Evolutionary conservation across 257 asterid genomes (phyloP), one percentile per base, ranked within the genome.

Genomic region (Penstemon davidsonii): DNA sequence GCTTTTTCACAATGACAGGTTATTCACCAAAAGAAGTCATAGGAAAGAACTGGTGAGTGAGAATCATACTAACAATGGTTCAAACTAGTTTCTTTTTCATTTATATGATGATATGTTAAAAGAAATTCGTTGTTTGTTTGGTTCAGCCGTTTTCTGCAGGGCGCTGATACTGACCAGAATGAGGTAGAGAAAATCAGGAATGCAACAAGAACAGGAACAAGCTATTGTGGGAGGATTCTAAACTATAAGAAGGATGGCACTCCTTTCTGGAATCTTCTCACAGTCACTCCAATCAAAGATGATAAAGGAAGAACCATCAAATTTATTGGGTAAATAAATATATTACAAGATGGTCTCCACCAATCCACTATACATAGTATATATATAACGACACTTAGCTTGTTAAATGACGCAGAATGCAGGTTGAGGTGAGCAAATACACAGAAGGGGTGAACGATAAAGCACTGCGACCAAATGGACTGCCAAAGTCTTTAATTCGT

Each of bases 401-500:
- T 25, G 33, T 25, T 25, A 25, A 25, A 25, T 25, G 33, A 25
- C 33, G 55, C 90, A 94, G 99, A 85, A 94, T 94, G 99, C 99
- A 94, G 89, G 97, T 94, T 63, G 99, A 94, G 84, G 99, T 94
- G 74, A 94, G 97, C 87, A 94, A 91, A 79, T 91, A 88, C 85
- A 94, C 99, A 3, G 99, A 94, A 81, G 99, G 99, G 38, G 77
- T 81, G 70, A 77, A 60, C 70, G 97, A 91, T 42, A 88, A 82
- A 69, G 92, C 88, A 64, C 51, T 91, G 39, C 76, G 99, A 68
- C 99, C 99, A 63, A 94, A 94, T 81, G 99, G 99, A 67, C 73
- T 94, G 68, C 90, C 97, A 33, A 84, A 82, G 86, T 94, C 99
- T 43, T 77, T 94, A 66, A 94, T 94, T 76, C 96, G 97, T 62